Percentiles rank a stretch among this genome's conserved stretches.
Evolutionary conservation across 495 filamentous ascomycete species (phyloP).

Genomic region (Penicillium verhagenii): DNA sequence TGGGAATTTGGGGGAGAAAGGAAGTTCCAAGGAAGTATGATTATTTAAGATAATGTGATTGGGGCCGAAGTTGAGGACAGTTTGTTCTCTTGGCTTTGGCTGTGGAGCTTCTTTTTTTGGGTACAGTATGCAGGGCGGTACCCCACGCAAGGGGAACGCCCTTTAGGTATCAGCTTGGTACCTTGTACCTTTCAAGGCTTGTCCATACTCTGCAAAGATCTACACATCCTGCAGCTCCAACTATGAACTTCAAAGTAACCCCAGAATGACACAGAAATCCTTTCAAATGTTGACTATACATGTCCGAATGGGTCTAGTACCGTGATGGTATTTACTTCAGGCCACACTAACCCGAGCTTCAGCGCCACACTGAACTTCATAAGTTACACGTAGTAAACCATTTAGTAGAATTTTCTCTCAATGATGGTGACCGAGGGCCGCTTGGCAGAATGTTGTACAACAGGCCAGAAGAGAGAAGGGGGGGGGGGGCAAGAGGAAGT

Average conservation of each 20-base stretch:
- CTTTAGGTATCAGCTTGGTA: constrained; percentile 2
- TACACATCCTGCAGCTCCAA: not conserved
- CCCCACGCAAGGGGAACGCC: constrained; percentile 12
- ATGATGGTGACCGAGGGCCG: too few relatives aligned
- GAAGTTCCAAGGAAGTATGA: not conserved
- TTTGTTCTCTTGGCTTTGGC: constrained; percentile 45
- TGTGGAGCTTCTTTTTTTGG: constrained; percentile 14
- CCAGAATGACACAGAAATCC: too few relatives aligned
- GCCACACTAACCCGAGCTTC: not conserved
- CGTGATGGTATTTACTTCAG: not conserved
- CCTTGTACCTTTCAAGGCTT: not conserved
- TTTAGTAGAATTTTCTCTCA: too few relatives aligned
- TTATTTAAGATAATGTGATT: constrained; percentile 2
- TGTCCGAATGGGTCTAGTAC: too few relatives aligned
- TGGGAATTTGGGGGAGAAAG: not conserved
- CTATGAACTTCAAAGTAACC: too few relatives aligned
- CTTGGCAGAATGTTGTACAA: not conserved
- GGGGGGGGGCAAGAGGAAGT: not conserved
- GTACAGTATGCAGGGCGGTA: constrained; percentile 18
- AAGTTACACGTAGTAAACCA: too few relatives aligned
- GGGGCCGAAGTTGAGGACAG: constrained; percentile 43
- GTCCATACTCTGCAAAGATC: not conserved
- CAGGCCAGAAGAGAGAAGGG: not conserved
- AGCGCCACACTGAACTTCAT: not conserved
- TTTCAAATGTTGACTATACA: not conserved